Evolutionary conservation across 2,329 filamentous ascomycete genomes (phyloP), one percentile per base, ranked within the genome.

Genomic region (Penicillium fuscoglaucum): DNA sequence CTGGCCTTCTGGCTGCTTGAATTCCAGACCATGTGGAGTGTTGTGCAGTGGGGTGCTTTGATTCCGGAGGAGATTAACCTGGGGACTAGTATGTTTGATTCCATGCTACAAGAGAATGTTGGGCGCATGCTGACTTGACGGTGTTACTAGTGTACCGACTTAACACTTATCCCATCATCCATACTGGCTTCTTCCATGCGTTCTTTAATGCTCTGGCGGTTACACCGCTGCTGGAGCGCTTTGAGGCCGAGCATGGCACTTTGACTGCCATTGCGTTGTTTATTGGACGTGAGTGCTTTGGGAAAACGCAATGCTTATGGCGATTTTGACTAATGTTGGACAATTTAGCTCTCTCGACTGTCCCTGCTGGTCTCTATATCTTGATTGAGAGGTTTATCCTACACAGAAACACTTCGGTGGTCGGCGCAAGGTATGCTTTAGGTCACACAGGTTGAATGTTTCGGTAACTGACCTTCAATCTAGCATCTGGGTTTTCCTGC

Each of bases 181-280:
- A 99, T 73, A 76, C 86, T 45, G 89, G 89, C 68, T 83, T 96
- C 72, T 80, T 96, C 67, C 95, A 98, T 76, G 83, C 88, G 61
- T 70, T 93, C 53, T 79, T 96, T 71, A 96, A 98, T 76, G 74
- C 91, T 26, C 52, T 96, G 62, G 90, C 91, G 24, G 75, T 98
- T 62, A 87, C 88, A 40, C 95, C 95, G n/a, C 80, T 99, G 52
- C 79, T 99, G 74, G 93, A 97, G 76, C 86, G 93, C 61, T 99
- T 98, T 75, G 95, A 99, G 79, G 84, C 86, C 61, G 93, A 97
- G 74, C 87, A 96, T 75, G 95, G 95, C 52, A 98, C 93, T 8
- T 80, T 98, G 70, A 91, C 91, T 28, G 89, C 91, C n/a, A 74
- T 96, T 62, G 86, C 90, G 37, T 81, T 98, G 52, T 97, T 98